phyloP scores from a whole-genome alignment of 164 flowering plant species.

The Tetrastigma voinierianum region DNA sequence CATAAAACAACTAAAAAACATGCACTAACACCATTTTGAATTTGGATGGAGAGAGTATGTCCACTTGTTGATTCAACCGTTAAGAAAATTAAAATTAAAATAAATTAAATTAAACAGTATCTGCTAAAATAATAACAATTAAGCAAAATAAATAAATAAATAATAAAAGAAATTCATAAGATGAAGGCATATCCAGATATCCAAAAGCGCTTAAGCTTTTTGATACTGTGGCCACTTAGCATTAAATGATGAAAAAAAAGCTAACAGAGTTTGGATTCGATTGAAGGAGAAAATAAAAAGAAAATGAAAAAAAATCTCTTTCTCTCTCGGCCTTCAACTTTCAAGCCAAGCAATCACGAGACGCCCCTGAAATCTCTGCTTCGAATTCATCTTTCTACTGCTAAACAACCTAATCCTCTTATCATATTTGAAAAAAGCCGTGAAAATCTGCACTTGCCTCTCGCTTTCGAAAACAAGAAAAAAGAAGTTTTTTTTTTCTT shows the following conservation, averaged over 20 bases:
- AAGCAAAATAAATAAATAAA: too few species aligned
- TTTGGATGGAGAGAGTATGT: too few species aligned
- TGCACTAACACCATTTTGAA: too few species aligned
- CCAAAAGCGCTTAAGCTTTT: not conserved
- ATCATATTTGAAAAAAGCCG: constrained; percentile 7
- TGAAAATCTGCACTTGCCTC: constrained; percentile 18
- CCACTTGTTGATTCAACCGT: too few species aligned
- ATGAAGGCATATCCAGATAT: too few species aligned
- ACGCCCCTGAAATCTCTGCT: constrained; percentile 45
- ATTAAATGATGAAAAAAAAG: constrained; percentile 15
- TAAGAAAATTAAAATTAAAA: too few species aligned
- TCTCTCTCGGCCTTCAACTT: constrained; percentile 22
- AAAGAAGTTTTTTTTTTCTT: not conserved
- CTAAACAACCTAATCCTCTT: constrained; percentile 21
- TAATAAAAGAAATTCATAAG: too few species aligned
- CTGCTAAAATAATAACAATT: too few species aligned
- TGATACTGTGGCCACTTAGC: constrained; percentile 25
- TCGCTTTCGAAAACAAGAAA: not conserved
- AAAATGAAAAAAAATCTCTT: constrained; percentile 5
- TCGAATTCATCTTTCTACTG: constrained; percentile 37
- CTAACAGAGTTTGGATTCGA: constrained; percentile 11
- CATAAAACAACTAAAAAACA: too few species aligned
- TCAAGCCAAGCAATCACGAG: constrained; percentile 67
- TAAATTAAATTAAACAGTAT: too few species aligned
- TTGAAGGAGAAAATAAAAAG: not conserved